These are phyloP conservation scores for Phytophthora syringae DNA, from an alignment of 352 stramenopile species.

Conservation along the genomic window DNA sequence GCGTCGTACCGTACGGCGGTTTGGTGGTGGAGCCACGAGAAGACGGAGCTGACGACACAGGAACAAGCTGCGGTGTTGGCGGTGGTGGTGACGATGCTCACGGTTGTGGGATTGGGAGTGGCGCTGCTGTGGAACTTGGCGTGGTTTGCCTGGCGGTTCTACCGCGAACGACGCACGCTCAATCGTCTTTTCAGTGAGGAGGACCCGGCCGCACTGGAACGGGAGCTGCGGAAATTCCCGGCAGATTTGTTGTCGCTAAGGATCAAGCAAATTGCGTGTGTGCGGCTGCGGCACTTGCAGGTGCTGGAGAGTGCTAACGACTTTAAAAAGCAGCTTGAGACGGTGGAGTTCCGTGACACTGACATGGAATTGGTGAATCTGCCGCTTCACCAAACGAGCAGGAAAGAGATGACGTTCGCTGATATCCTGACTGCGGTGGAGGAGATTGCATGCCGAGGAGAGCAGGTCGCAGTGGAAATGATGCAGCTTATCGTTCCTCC, in stretches of 20 bases:
- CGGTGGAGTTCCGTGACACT: constrained; percentile 49
- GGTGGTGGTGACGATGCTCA: constrained; percentile 52
- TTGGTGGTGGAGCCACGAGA: constrained; percentile 56
- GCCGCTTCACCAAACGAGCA: constrained; percentile 35
- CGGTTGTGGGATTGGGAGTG: constrained; percentile 44
- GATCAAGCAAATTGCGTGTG: constrained; percentile 55
- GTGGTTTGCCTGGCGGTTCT: constrained; percentile 49
- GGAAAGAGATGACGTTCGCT: constrained; percentile 66
- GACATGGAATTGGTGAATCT: constrained; percentile 49
- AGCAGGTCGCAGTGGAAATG: constrained; percentile 62
- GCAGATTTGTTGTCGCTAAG: constrained; percentile 42
- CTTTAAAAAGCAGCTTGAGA: constrained; percentile 42
- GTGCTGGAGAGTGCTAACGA: constrained; percentile 41
- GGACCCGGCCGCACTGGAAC: constrained; percentile 32
- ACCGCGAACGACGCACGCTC: constrained; percentile 52
- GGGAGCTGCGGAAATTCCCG: constrained; percentile 41
- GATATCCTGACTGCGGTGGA: constrained; percentile 64
- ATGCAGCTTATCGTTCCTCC: constrained; percentile 49
- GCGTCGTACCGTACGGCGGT: constrained; percentile 37
- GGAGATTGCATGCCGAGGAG: constrained; percentile 57
- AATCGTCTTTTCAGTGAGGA: constrained; percentile 45
- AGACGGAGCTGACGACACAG: constrained; percentile 59
- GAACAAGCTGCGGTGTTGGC: constrained; percentile 69
- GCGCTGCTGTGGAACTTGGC: constrained; percentile 46
- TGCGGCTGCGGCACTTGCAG: constrained; percentile 56